Base-by-base conservation (phyloP, 2,329 filamentous ascomycete species). In the Berkeleyomyces basicola region DNA sequence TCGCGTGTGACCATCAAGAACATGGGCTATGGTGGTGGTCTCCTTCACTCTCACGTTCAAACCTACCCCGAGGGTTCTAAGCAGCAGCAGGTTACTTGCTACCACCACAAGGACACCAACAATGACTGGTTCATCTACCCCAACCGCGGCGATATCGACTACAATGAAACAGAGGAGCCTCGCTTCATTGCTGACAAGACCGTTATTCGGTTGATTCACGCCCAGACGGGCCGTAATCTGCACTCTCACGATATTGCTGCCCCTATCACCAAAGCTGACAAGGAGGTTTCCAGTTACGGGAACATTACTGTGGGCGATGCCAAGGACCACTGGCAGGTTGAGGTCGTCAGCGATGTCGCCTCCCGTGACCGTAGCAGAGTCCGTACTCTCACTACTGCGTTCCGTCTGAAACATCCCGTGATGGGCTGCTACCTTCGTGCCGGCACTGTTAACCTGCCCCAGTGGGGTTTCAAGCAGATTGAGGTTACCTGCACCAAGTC, bases 51-150 rank as follows among this genome's bases (percentile, higher is more conserved):
- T 49, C 93, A 97, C 78, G 83, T 96, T 66, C 92, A 97, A 75
- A 96, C 90, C 7, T 97, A 90, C 72, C 92, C 92, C 0, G 91
- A 96, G 71, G 93, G 92, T 40, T 97, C 93, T 44, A 77, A 77
- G 61, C 93, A 99, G 75, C 95, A 99, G 74, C 93, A 99, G 73
- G 86, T 99, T 66, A 99, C 93, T 66, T 99, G 95, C 79, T 99
- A 99, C 76, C 93, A 99, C 76, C 93, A 99, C 80, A 99, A 99
- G 74, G 93, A 99, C 78, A 82, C 92, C 73, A 99, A 99, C 82
- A 99, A 99, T 73, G 93, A 99, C 73, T 99, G 93, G 93, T 96
- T 95, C 76, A 91, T 99, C 75, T 96, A 96, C 73, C 93, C 93
- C 36, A 96, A 92, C 76, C 88, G 95, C 66, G 75, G 79, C 61